Base-by-base conservation (phyloP, 768 basidiomycete species). In the Fistulinella prunicolor region DNA sequence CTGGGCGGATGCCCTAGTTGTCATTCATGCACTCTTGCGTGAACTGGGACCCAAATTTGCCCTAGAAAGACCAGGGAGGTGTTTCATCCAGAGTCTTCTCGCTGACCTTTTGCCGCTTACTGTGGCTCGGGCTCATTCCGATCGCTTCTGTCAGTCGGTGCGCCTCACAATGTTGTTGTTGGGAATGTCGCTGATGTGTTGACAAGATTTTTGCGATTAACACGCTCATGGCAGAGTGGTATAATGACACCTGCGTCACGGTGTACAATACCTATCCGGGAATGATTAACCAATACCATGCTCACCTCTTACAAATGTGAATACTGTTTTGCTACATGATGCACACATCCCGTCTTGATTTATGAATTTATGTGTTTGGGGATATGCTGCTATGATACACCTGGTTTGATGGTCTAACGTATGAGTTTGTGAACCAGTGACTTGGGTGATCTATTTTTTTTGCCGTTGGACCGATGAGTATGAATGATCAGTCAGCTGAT, bases 331-430 rank as follows among this genome's bases (percentile, higher is more conserved):
- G 9, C 22, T 38, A 21, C 4, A 38, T 47, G 14, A 52, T 47
- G 24, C 26, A 14, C 13, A 28, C 41, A 17, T 53, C 38, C 21
- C 39, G 47, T 35, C 26, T 50, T 53, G 50, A 41, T 44, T 47
- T 44, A 49, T 44, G 38, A 28, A 42, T 49, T 55, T 39, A 50
- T 42, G 36, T 36, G 29, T 37, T 46, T 42, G 38, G 13, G 40
- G 42, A 45, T 43, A 50, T 41, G 42, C 44, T 53, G 48, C 30
- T 65, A 65, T 55, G 40, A 55, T 68, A 65, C 62, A 63, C 43
- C 49, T 49, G 45, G 20, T 43, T 46, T 36, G 49, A 51, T 51
- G 23, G 44, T 56, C 34, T 60, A 57, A 45, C 22, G 57, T 52
- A 54, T 53, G 53, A 26, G 14, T 38, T 51, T 32, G 42, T 46